phyloP scores from a whole-genome alignment of 2,329 filamentous ascomycete genomes.

The Fusarium sp. region DNA sequence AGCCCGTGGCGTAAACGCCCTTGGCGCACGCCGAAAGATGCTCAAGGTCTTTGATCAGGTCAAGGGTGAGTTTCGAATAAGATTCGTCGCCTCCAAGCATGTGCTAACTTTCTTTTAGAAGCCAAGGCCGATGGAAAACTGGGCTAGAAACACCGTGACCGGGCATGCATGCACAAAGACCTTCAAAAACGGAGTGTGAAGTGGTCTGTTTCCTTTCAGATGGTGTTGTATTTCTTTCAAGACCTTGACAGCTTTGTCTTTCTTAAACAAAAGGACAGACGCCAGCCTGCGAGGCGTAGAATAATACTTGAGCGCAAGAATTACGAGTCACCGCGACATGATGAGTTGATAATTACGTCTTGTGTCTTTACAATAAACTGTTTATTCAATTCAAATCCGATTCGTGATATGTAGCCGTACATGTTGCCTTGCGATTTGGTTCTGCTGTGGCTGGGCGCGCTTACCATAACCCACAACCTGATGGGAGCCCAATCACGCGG shows the following conservation, averaged over 20 bases:
- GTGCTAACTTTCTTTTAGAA: conserved; percentile 58
- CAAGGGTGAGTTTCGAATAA: conserved; percentile 65
- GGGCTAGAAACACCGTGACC: conserved; percentile 49
- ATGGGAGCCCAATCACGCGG: no score
- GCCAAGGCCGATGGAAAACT: conserved; percentile 81
- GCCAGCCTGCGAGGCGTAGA: conserved; percentile 16
- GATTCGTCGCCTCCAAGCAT: background rate
- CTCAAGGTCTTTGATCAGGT: conserved; percentile 99
- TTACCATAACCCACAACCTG: no score
- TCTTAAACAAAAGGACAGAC: conserved; percentile 1
- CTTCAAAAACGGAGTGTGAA: conserved; percentile 2
- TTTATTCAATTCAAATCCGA: background rate
- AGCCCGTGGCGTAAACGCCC: conserved; percentile 91
- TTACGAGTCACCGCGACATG: conserved; percentile 16
- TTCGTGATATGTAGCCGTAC: background rate
- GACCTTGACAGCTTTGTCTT: background rate
- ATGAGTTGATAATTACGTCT: conserved; percentile 33
- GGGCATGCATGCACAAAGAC: conserved; percentile 24
- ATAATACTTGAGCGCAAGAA: conserved; percentile 25
- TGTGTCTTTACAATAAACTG: conserved; percentile 6
- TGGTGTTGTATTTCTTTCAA: conserved; percentile 7
- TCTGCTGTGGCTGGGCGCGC: background rate
- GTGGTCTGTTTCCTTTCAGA: conserved; percentile 9
- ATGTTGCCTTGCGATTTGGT: background rate
- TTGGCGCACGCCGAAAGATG: conserved; percentile 97